phyloP scores from a whole-genome alignment of 129 eudicot genomes.

The Centaurea solstitialis region DNA sequence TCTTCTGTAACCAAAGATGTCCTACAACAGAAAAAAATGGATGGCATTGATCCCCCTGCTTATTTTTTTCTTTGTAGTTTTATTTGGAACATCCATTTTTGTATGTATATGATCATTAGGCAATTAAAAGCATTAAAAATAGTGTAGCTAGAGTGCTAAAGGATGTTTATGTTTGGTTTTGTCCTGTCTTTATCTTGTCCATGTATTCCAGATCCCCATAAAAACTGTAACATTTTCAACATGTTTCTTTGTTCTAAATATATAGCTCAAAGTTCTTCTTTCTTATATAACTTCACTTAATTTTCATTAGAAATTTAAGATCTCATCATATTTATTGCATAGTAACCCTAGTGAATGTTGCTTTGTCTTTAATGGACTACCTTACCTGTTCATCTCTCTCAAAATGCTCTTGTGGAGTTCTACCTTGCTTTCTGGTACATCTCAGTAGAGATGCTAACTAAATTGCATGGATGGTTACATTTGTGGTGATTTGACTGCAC shows the following conservation, averaged over 20 bases:
- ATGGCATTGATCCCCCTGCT: neutral
- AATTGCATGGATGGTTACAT: neutral
- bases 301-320: too few species aligned
- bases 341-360: too few species aligned
- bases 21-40: neutral
- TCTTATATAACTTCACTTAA: too few species aligned
- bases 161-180: neutral
- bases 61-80: neutral
- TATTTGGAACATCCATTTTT: neutral
- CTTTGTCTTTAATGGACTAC: neutral
- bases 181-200: neutral
- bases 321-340: too few species aligned
- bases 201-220: neutral
- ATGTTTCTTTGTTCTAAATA: neutral
- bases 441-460: neutral
- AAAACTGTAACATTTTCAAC: neutral
- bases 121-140: too few species aligned
- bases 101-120: too few species aligned
- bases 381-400: neutral
- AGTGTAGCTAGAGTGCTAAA: neutral
- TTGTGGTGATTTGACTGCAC: neutral
- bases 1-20: neutral
- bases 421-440: neutral
- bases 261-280: neutral
- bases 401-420: neutral